phyloP scores from a whole-genome alignment of 352 stramenopile species.

The Globisporangium canariense region DNA sequence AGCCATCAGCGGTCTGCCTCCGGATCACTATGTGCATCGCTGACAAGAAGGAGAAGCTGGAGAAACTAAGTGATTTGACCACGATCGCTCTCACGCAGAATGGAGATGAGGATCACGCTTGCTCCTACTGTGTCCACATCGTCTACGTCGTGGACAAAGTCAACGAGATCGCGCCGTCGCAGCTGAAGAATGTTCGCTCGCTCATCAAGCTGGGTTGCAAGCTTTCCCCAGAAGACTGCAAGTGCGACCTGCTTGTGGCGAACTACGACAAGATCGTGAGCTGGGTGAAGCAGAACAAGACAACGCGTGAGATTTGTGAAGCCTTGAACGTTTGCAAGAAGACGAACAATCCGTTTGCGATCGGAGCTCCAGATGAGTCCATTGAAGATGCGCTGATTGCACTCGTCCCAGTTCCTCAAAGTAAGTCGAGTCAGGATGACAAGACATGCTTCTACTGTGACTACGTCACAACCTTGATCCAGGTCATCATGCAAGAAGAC shows the following conservation, averaged over 20 bases:
- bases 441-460: conserved; percentile 61
- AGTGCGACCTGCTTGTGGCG: conserved; percentile 15
- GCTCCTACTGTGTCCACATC: conserved; percentile 13
- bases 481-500: conserved; percentile 55
- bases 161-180: conserved; percentile 10
- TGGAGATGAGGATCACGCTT: conserved; percentile 2
- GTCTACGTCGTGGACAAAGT: conserved; percentile 8
- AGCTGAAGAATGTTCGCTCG: conserved; percentile 5
- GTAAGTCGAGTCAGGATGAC: not conserved
- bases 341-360: not conserved
- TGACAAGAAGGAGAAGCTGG: not conserved
- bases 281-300: conserved; percentile 13
- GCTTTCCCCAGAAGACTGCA: conserved; percentile 11
- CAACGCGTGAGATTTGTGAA: conserved; percentile 12
- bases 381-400: conserved; percentile 14
- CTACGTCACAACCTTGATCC: conserved; percentile 52
- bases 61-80: conserved; percentile 6
- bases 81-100: not conserved
- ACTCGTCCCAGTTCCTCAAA: not conserved
- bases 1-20: conserved; percentile 54
- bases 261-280: conserved; percentile 19
- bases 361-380: conserved; percentile 6
- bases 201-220: conserved; percentile 15
- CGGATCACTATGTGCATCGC: conserved; percentile 57
- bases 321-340: conserved; percentile 16